Base-by-base conservation (phyloP, 2,329 filamentous ascomycete genomes). In the Xenosphaeropsis pyriputrescens region DNA sequence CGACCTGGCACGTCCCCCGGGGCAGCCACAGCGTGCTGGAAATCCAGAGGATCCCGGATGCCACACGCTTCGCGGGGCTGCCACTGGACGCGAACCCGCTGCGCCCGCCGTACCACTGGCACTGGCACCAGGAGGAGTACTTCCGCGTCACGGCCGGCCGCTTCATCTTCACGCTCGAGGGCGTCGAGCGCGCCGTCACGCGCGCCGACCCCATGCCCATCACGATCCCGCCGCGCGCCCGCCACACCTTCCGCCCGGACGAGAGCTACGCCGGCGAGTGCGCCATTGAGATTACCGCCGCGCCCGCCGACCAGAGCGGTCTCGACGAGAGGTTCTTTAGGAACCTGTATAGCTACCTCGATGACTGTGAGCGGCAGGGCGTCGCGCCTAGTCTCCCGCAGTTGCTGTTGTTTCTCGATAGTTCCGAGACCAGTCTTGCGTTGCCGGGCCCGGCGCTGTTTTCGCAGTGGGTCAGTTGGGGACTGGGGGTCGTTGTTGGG, bases 151-250 rank as follows among this genome's bases (percentile, higher is more conserved):
- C 19, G 8, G 6, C 4, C 3, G 35, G 35, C 3, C 18, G 19
- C n/a, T 36, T 29, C 22, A 17, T 36, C 14, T 36, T 36, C 35
- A 29, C 26, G n/a, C 22, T 36, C 19, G 35, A 36, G 26, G 35
- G 35, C 4, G 26, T n/a, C 5, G 26, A 29, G 7, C 30, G 30
- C 6, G 30, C 8, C 7, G 6, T 15, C 4, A 35, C 18, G n/a
- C 22, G 7, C 8, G 22, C 8, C 22, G 22, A 26, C 8, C 22
- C 22, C 4, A 26, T 26, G 22, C 18, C 18, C 18, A 19, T 36
- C 8, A 18, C 6, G 2, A 30, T 36, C 22, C 35, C 35, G 6
- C n/a, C 18, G 7, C 13, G 18, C 6, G 35, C 35, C 6, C 18
- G 22, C n/a, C 35, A 36, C 14, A 36, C 35, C 2, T 36, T 36